A percentile compares a stretch with the other conserved stretches of the same genome.
phyloP scores from a whole-genome alignment of 192 early-diverging fungal genomes.

The Backusella psychrophila region DNA sequence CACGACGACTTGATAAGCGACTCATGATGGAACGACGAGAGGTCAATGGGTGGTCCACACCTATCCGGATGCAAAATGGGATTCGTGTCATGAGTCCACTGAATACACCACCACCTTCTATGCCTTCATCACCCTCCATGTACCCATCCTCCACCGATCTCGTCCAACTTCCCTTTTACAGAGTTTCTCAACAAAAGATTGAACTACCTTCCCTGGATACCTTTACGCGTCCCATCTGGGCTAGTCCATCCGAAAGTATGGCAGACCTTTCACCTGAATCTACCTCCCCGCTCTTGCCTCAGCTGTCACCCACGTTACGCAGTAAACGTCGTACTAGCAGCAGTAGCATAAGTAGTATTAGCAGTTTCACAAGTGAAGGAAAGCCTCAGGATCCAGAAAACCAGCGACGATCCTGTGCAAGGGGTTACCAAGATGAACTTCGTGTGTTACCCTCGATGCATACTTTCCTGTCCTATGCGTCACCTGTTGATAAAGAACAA shows the following conservation, averaged over 20 bases:
- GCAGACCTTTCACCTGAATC: background rate
- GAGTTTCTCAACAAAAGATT: conserved; percentile 27
- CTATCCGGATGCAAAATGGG: background rate
- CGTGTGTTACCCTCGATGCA: conserved; percentile 14
- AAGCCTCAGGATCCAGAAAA: background rate
- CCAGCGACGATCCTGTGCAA: background rate
- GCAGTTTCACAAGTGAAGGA: conserved; percentile 18
- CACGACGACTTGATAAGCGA: conserved; percentile 38
- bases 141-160: background rate
- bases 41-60: background rate
- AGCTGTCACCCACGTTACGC: conserved; percentile 16
- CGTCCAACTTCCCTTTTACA: conserved; percentile 27
- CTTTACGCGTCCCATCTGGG: background rate
- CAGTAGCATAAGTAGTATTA: conserved; percentile 17
- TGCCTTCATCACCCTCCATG: background rate
- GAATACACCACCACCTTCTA: conserved; percentile 11
- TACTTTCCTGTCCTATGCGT: conserved; percentile 4
- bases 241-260: background rate
- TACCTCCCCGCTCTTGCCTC: conserved; percentile 8
- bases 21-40: conserved; percentile 15
- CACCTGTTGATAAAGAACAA: conserved; percentile 13
- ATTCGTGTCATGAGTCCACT: conserved; percentile 2
- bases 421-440: background rate
- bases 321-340: conserved; percentile 21
- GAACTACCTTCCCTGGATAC: conserved; percentile 25